Evolutionary conservation across 176 grass and related monocot species (phyloP), one percentile per base, ranked within the genome.

Genomic region (Paspalum vaginatum): DNA sequence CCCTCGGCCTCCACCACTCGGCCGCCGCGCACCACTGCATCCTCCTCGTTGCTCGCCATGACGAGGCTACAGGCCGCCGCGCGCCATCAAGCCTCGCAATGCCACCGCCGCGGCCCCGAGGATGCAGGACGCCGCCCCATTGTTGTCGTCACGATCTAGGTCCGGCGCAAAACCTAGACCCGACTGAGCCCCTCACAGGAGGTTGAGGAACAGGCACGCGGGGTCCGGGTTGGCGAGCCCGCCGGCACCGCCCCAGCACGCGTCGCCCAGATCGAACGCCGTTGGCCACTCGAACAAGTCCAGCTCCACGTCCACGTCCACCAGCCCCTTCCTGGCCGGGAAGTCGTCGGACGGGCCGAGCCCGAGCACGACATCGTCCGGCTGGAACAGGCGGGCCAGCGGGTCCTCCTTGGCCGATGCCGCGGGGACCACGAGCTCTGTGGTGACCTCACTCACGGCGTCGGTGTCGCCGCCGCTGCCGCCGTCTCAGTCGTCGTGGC

Each of bases 251-350:
- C n/a, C n/a, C 87, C 76, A 89, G 76, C 50, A 89, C 39, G 82
- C 1, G 18, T n/a, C n/a, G n/a, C 81, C 70, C 3, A 85, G 63
- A 55, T 89, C 81, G 55, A 70, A 76, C 62, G 81, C 14, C 55
- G 87, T 18, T 3, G 87, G 87, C 87, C 81, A 89, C 46, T 70
- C 77, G 55, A 89, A 89, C 21, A 56, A 39, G 70, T 80, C 77
- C 7, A 65, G 18, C 6, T 4, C n/a, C n/a, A n/a, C n/a, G n/a
- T n/a, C 26, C 40, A n/a, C 57, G 6, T 75, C 61, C 0, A 45
- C 3, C 6, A 73, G 6, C 22, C 8, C 65, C 56, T 56, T 32
- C 12, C 64, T 40, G 11, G 11, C 32, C 1, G 81, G 41, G 59
- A 74, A 58, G 61, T 80, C 86, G 9, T n/a, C n/a, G n/a, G 76